phyloP scores from a whole-genome alignment of 1,284 basidiomycete genomes.

The Ceratobasidium sp. region DNA sequence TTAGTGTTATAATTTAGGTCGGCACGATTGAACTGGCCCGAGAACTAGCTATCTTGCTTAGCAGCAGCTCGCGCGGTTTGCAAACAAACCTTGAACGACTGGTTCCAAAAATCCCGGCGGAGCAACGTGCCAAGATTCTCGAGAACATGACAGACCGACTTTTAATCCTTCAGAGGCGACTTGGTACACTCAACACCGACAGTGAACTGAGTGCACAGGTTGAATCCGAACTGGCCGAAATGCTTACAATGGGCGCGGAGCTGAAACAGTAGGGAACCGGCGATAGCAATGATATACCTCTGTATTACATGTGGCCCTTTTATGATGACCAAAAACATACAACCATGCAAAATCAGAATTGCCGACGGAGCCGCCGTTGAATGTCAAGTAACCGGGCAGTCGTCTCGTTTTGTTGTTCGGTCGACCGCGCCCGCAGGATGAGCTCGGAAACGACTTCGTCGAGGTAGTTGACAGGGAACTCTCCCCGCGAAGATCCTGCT shows the following conservation, averaged over 20 bases:
- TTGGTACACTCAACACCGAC: neutral
- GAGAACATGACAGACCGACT: conserved; percentile 25
- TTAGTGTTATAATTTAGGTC: neutral
- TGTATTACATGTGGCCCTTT: conserved; percentile 33
- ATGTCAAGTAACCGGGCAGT: conserved; percentile 46
- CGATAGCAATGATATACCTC: conserved; percentile 31
- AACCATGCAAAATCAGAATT: conserved; percentile 7
- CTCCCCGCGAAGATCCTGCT: conserved; percentile 59
- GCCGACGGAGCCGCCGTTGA: conserved; percentile 43
- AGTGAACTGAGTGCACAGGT: conserved; percentile 15
- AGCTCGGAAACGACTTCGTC: conserved; percentile 47
- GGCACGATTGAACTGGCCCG: conserved; percentile 4
- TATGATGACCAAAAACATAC: neutral
- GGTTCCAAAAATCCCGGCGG: conserved; percentile 7
- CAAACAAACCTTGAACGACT: conserved; percentile 16
- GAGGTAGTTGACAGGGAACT: conserved; percentile 49
- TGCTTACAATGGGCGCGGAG: conserved; percentile 17
- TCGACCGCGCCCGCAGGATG: conserved; percentile 37
- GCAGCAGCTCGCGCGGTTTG: conserved; percentile 13
- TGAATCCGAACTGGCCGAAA: conserved; percentile 29
- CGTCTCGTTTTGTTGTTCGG: conserved; percentile 42
- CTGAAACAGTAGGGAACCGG: conserved; percentile 24
- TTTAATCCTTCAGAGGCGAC: conserved; percentile 9
- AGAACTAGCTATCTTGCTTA: conserved; percentile 11
- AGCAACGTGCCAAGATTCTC: conserved; percentile 8